phyloP scores from a whole-genome alignment of 2,329 filamentous ascomycete genomes.

The Sphaceloma murrayae region DNA sequence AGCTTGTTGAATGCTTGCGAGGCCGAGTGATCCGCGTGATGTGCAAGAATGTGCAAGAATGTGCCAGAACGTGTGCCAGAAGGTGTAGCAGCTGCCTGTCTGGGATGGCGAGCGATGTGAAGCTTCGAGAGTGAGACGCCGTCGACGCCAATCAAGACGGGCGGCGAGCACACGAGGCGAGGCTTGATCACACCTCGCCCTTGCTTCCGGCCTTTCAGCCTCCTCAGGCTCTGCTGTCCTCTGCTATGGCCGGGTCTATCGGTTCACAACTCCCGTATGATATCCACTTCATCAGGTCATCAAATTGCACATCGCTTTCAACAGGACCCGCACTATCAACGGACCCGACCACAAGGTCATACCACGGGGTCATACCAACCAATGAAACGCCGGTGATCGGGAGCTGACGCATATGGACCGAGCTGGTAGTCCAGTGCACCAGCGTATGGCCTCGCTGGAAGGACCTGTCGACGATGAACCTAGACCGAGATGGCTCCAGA shows the following conservation, averaged over 20 bases:
- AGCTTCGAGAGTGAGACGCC: background rate
- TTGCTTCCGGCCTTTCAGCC: constrained; percentile 10
- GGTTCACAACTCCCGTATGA: no score
- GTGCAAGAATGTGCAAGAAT: background rate
- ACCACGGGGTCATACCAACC: constrained; percentile 8
- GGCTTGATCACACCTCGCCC: constrained; percentile 6
- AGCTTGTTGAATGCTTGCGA: constrained; percentile 1
- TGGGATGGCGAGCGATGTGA: constrained; percentile 4
- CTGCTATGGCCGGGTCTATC: no score
- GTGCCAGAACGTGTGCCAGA: no score
- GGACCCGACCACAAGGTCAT: background rate
- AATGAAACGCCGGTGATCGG: constrained; percentile 8
- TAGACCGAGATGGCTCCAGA: constrained; percentile 12
- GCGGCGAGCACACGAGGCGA: constrained; percentile 4
- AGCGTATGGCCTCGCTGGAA: constrained; percentile 1
- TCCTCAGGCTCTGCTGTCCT: constrained; percentile 11
- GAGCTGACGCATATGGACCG: constrained; percentile 6
- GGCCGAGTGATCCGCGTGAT: constrained; percentile 1
- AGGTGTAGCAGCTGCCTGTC: constrained; percentile 4
- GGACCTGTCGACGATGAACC: background rate
- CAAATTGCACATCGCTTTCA: constrained; percentile 15
- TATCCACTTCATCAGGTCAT: background rate
- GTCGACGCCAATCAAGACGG: constrained; percentile 13
- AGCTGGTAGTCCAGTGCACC: constrained; percentile 3
- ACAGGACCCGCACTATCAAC: background rate